Percentiles rank a stretch among this genome's conserved stretches.
These are phyloP conservation scores for Protomyces pachydermus DNA, from an alignment of 1,139 yeast species.

Conservation along the genomic window DNA sequence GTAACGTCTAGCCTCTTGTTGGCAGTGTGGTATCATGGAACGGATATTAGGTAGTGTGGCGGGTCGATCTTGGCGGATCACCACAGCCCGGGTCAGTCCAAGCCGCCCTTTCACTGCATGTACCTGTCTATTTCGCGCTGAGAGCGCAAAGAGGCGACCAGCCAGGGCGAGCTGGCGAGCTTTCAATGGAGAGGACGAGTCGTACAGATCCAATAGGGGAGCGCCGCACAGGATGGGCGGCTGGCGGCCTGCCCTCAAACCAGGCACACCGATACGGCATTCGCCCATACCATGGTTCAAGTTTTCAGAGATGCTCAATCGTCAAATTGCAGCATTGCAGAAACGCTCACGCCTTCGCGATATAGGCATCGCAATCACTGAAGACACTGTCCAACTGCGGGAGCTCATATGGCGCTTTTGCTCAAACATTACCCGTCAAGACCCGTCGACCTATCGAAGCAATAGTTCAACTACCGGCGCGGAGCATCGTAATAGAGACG, in stretches of 20 bases:
- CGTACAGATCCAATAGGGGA: no score
- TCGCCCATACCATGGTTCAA: conserved; percentile 12
- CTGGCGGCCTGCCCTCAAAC: background rate
- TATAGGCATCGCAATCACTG: background rate
- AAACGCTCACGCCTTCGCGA: conserved; percentile 2
- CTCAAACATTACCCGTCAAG: background rate
- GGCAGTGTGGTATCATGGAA: no score
- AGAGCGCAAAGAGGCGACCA: background rate
- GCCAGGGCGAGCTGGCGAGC: background rate
- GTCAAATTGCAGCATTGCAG: background rate
- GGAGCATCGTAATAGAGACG: background rate
- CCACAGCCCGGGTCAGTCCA: no score
- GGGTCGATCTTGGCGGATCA: no score
- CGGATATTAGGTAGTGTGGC: no score
- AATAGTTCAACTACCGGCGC: no score
- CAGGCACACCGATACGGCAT: background rate
- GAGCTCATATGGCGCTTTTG: background rate
- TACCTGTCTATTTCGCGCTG: background rate
- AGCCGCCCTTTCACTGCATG: background rate
- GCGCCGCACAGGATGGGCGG: no score
- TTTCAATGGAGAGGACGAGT: background rate
- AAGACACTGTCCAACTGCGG: background rate
- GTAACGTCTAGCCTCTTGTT: no score
- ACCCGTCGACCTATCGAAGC: conserved; percentile 9
- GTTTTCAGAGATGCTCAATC: conserved; percentile 4